Base-by-base conservation (phyloP, 805 yeast genomes). In the Myxozyma udenii region DNA sequence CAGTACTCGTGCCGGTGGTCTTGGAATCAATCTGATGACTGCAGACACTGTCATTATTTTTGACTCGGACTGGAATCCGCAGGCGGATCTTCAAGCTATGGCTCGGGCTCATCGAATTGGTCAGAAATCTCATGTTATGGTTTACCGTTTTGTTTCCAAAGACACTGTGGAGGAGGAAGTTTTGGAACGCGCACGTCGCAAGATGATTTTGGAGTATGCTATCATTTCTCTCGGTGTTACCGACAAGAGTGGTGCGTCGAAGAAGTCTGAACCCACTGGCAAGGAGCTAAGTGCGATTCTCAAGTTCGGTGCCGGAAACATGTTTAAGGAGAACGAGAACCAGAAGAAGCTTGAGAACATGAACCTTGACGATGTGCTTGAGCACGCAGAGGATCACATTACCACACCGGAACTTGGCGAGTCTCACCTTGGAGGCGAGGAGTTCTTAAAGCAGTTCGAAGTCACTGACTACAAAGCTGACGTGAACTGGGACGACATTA, bases 61-160 rank as follows among this genome's bases (percentile, higher is more conserved):
- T 71, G 98, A 93, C 70, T 87, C 96, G 3, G 98, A 93, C 72
- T 93, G 98, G 98, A 93, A 93, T 66, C 98, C 98, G 0, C 98
- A 93, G 69, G 98, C 98, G 0, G 98, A 93, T 76, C 75, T 93
- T 64, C 98, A 93, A 71, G 98, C 98, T 1, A 93, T 93, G 98
- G 98, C 98, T 0, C 82, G 98, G 71, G 98, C 98, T 2, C 99
- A 93, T 72, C 83, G 99, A 75, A 93, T 93, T 67, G 99, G 99
- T n/a, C 99, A 93, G 69, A 93, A 90, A 70, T 89, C 87, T 63
- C 98, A 93, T 70, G 99, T 93, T 33, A 87, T 88, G 82, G 98
- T 93, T 16, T 93, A 93, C 67, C 76, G 99, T 66, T 87, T 93
- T 72, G 98, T 93, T n/a, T 85, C 96, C 52, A 93, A 93, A 64